These are phyloP conservation scores for Phytophthora ohioensis DNA, from an alignment of 352 stramenopile species.

Conservation along the genomic window DNA sequence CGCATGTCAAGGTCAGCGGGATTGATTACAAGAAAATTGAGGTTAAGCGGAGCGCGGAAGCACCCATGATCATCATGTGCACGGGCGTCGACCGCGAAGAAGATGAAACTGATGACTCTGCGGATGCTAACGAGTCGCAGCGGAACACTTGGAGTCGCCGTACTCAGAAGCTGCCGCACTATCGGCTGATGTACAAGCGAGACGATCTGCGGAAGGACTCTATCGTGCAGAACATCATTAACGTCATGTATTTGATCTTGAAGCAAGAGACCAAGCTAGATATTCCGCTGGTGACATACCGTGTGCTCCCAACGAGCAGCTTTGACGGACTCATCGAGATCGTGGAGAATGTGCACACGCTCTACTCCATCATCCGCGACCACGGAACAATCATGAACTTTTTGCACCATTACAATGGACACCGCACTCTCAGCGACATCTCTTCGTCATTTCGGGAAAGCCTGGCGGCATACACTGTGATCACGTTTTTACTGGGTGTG, in stretches of 20 bases:
- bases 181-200: constrained; percentile 90
- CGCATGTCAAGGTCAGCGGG: constrained; percentile 70
- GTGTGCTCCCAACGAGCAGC: constrained; percentile 84
- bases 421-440: constrained; percentile 88
- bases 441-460: constrained; percentile 89
- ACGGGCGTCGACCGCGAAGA: constrained; percentile 79
- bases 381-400: constrained; percentile 88
- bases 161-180: constrained; percentile 54
- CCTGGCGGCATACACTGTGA: constrained; percentile 98
- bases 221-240: constrained; percentile 91
- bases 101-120: constrained; percentile 58
- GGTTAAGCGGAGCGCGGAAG: constrained; percentile 85
- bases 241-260: constrained; percentile 90
- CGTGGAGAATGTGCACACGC: constrained; percentile 85
- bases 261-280: constrained; percentile 85
- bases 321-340: constrained; percentile 90
- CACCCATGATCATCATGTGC: constrained; percentile 83
- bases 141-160: constrained; percentile 46
- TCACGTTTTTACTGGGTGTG: constrained; percentile 99
- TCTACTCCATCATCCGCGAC: constrained; percentile 89
- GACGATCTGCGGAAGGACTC: constrained; percentile 88
- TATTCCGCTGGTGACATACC: constrained; percentile 87
- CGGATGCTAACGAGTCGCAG: constrained; percentile 40
- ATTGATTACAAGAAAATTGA: constrained; percentile 81
- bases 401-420: constrained; percentile 85